These are phyloP conservation scores for Gossypium sturtianum DNA, from an alignment of 345 rosid genomes.

Conservation along the genomic window DNA sequence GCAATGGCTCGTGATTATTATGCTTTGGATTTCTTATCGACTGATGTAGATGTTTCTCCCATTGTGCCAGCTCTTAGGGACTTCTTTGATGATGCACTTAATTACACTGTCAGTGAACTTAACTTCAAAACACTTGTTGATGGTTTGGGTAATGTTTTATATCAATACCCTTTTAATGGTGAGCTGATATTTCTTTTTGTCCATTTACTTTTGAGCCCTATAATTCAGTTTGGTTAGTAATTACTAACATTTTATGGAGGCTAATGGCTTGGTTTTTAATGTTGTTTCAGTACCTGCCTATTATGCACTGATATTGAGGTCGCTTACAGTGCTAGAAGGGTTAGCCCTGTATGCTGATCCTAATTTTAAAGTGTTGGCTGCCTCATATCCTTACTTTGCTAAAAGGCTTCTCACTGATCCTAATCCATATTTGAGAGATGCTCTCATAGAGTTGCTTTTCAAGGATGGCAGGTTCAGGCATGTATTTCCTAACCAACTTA, in stretches of 20 bases:
- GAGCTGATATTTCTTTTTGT: constrained; percentile 13
- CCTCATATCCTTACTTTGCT: constrained; percentile 95
- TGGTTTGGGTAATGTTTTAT: constrained; percentile 87
- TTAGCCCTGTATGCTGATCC: constrained; percentile 91
- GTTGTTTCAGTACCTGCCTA: constrained; percentile 78
- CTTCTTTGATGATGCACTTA: constrained; percentile 94
- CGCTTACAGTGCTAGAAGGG: constrained; percentile 96
- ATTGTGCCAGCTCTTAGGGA: constrained; percentile 78
- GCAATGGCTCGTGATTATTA: constrained; percentile 98
- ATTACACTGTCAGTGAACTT: constrained; percentile 84
- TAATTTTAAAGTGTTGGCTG: constrained; percentile 86
- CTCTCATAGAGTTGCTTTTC: constrained; percentile 89
- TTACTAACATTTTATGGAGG: neutral
- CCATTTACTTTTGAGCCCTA: neutral
- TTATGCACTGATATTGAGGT: constrained; percentile 88
- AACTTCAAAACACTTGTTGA: constrained; percentile 89
- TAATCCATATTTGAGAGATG: constrained; percentile 92
- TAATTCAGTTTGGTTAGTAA: neutral
- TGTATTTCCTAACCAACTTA: constrained; percentile 9
- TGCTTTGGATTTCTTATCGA: constrained; percentile 71
- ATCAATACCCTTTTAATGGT: constrained; percentile 86
- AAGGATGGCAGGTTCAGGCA: constrained; percentile 92
- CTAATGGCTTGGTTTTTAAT: constrained; percentile 19
- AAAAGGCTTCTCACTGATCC: constrained; percentile 98
- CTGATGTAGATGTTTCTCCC: constrained; percentile 91